A percentile compares a stretch with the other conserved stretches of the same genome.
These are phyloP conservation scores for Aspergillus taichungensis DNA, from an alignment of 495 filamentous ascomycete species.

Conservation along the genomic window DNA sequence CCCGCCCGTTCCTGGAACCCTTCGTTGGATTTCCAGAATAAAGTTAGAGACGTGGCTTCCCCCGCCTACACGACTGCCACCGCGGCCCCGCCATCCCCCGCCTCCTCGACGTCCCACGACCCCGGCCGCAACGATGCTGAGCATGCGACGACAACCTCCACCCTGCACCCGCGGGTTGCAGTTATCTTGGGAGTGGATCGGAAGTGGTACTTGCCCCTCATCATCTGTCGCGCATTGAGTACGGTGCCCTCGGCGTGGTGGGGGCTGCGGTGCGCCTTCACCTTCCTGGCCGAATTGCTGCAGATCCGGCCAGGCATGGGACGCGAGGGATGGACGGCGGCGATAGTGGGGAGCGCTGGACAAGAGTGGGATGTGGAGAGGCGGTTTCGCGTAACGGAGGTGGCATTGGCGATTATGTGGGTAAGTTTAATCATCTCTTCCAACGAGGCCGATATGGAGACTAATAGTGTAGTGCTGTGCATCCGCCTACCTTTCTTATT, in stretches of 20 bases:
- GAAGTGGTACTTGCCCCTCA: constrained; percentile 53
- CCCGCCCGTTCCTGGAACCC: neutral
- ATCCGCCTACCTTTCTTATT: constrained; percentile 79
- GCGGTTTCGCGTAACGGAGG: constrained; percentile 62
- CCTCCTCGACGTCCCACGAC: constrained; percentile 26
- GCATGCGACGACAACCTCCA: constrained; percentile 20
- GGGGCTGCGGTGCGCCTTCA: constrained; percentile 52
- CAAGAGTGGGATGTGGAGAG: constrained; percentile 46
- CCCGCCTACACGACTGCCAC: constrained; percentile 12
- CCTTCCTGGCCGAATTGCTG: constrained; percentile 49
- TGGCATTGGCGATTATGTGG: constrained; percentile 75
- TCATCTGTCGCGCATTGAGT: constrained; percentile 52
- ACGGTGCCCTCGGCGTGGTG: constrained; percentile 53
- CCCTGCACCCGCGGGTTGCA: constrained; percentile 54
- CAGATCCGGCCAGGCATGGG: constrained; percentile 39
- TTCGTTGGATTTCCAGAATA: constrained; percentile 13
- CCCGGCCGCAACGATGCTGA: constrained; percentile 27
- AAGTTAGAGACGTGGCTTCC: constrained; percentile 31
- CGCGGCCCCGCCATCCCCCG: constrained; percentile 28
- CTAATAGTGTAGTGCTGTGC: constrained; percentile 55
- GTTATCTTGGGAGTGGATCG: constrained; percentile 54
- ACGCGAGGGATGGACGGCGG: constrained; percentile 37
- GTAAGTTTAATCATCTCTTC: constrained; percentile 45
- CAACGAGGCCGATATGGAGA: no score
- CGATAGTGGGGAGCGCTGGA: constrained; percentile 36